Conservation (phyloP, 768 basidiomycete genomes). For the Gautieria morchelliformis region DNA sequence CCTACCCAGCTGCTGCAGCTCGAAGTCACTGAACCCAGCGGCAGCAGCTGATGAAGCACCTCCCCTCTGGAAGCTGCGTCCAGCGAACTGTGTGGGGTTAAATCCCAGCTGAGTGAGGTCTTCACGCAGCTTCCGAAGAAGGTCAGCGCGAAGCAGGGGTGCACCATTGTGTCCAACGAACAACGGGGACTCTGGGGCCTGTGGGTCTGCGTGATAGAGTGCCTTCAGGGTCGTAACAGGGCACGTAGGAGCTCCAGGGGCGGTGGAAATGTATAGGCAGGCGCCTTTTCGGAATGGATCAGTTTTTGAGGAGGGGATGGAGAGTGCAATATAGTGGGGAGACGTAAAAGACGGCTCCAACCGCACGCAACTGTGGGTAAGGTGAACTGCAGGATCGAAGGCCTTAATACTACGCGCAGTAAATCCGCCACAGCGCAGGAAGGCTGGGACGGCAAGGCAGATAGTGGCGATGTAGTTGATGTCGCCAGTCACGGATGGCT, state of each 20-base stretch:
- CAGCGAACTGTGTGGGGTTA: too few relatives aligned
- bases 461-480: neutral
- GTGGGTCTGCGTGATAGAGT: too few relatives aligned
- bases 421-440: neutral
- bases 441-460: neutral
- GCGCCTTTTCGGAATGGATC: neutral
- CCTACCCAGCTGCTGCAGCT: too few relatives aligned
- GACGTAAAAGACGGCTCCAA: neutral
- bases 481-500: neutral
- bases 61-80: too few relatives aligned
- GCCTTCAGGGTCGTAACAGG: neutral
- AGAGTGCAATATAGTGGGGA: neutral
- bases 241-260: neutral
- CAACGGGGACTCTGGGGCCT: too few relatives aligned
- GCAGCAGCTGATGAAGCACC: too few relatives aligned
- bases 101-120: too few relatives aligned
- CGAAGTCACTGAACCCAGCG: too few relatives aligned
- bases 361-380: neutral
- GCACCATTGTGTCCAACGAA: too few relatives aligned
- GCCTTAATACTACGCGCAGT: neutral
- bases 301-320: neutral
- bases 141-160: too few relatives aligned
- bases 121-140: too few relatives aligned
- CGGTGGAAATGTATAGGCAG: neutral
- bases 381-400: neutral